Evolutionary conservation across 2,329 filamentous ascomycete species (phyloP).

Genomic region (Pseudogymnoascus sp.): DNA sequence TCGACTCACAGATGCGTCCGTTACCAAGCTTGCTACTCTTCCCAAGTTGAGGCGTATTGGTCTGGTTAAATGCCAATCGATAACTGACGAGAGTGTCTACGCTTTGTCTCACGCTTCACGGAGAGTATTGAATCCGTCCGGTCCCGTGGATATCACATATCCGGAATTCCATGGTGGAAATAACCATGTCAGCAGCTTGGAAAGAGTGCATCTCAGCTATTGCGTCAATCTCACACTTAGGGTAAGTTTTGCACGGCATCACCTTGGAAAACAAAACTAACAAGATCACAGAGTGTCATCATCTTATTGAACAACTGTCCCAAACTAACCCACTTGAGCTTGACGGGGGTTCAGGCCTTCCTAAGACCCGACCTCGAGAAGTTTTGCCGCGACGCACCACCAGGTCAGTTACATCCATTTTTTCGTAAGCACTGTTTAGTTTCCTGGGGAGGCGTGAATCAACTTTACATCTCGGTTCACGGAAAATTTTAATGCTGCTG

Average conservation of each 20-base stretch:
- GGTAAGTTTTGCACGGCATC: conserved; percentile 42
- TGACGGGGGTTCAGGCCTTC: conserved; percentile 91
- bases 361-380: conserved; percentile 72
- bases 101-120: conserved; percentile 64
- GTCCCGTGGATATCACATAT: conserved; percentile 38
- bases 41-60: conserved; percentile 94
- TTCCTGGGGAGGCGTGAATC: no score
- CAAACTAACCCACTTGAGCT: conserved; percentile 83
- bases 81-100: conserved; percentile 83
- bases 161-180: not conserved
- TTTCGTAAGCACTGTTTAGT: conserved; percentile 11
- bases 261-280: conserved; percentile 23
- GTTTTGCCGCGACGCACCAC: conserved; percentile 80
- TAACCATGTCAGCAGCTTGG: conserved; percentile 42
- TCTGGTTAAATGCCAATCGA: conserved; percentile 83
- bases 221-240: conserved; percentile 76
- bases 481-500: no score
- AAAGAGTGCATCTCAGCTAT: conserved; percentile 93
- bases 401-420: conserved; percentile 39
- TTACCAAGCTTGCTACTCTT: conserved; percentile 72
- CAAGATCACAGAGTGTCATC: conserved; percentile 65
- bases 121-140: conserved; percentile 47
- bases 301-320: conserved; percentile 83
- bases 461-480: no score
- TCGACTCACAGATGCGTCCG: conserved; percentile 78